Evolutionary conservation across 1,284 basidiomycete species (phyloP), one percentile per base, ranked within the genome.

Genomic region (Fomitopsis schrenkii): DNA sequence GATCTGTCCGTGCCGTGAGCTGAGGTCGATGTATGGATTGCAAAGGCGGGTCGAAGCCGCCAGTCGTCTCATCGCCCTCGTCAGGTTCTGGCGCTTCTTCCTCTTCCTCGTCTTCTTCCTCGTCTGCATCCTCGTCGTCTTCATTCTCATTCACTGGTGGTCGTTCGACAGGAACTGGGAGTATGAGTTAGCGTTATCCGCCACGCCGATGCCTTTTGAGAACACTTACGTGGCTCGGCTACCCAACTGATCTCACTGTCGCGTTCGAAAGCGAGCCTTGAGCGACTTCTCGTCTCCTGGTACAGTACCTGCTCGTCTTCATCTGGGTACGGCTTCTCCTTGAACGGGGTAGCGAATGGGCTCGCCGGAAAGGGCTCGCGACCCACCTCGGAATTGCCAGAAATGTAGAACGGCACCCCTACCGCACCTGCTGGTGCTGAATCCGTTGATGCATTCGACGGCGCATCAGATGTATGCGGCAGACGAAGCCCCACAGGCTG

Each of bases 211-310:
- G n/a, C 30, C n/a, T 17, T 40, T 40, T 44, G 28, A 30, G 56
- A 17, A 59, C 26, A 55, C 67, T 70, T 59, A 90, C 89, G 85
- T 70, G 81, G 85, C 50, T 86, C 83, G 42, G 87, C 87, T 44
- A 89, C 77, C 89, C 90, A 91, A 66, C 89, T 91, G 55, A 89
- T 87, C 69, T 90, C 84, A 65, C 88, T 82, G 22, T 87, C 74
- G 52, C 69, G 71, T 19, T 72, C 84, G 62, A 75, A 79, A 19
- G 75, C 63, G 36, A 70, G 60, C 50, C 70, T 53, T 26, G 67
- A 62, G 52, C 64, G 53, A 61, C 77, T 66, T 80, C 83, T 41
- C 28, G 62, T 55, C 8, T 81, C 82, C 62, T 80, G 85, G n/a
- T 83, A 71, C 46, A 88, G 74, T 58, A 88, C 83, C 67, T 90